Base-by-base conservation (phyloP, 371 early-diverging fungal species). In the Coemansia sp. region DNA sequence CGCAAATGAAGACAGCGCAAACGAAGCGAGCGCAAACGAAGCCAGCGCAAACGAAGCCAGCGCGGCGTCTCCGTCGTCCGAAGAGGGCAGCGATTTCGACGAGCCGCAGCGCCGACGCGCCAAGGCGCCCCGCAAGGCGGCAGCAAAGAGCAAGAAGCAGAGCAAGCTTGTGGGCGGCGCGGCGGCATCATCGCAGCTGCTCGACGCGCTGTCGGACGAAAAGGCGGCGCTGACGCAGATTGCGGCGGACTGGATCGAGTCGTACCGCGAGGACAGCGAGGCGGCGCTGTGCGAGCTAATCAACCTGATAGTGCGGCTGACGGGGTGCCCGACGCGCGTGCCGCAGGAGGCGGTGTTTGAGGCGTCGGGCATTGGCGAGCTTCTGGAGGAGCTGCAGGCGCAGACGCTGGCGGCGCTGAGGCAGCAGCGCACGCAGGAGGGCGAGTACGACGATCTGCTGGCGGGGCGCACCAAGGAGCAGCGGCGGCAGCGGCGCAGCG, bases 371-470 rank as follows among this genome's bases (percentile, higher is more conserved):
- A 76, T 83, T n/a, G 65, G 67, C 3, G 70, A 76, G 4, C 58
- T 62, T 13, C 59, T 85, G 38, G 67, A 79, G 9, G 59, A 32
- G 16, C 59, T 85, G 45, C 63, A 80, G 49, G 34, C 48, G 31
- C 77, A 71, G 59, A 76, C 78, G 45, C 68, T 80, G 30, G 65
- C 79, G 40, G 57, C 71, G 39, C 63, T 77, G 41, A 70, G 69
- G 42, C 67, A 62, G 47, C 52, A 52, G n/a, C 62, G 30, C 38
- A 13, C 13, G 4, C 70, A 87, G 81, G 78, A 76, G 54, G 83
- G 84, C 2, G 62, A 77, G 49, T 82, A 81, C 39, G 90, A 89
- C 53, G 89, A 87, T 63, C 83, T 88, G 14, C 80, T 89, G 52
- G 78, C 85, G 45, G 85, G 87, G 2, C 84, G 80, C 61, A 64